Base-by-base conservation (phyloP, 1,284 basidiomycete species). In the Rhodotorula sp. region DNA sequence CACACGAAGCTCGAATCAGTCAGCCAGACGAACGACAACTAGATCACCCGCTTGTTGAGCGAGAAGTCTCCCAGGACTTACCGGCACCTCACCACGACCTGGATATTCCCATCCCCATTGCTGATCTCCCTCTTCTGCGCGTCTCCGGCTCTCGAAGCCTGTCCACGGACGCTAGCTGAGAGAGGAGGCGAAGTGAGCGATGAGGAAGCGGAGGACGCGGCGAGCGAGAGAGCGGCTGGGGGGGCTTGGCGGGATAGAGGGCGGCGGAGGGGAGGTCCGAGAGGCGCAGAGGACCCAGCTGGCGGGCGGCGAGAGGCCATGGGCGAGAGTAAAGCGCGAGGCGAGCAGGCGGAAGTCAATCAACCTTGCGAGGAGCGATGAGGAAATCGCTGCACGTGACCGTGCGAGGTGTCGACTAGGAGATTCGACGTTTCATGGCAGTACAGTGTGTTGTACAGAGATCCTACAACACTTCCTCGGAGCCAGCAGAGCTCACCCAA, bases 1-100 rank as follows among this genome's bases (percentile, higher is more conserved):
- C 85, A 10, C 24, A 36, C 1, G 20, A 15, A 13, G 22, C 8
- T 2, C 2, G 15, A 4, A 17, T 2, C 46, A 2, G 65, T 52
- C 29, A 54, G 34, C 32, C 36, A 30, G n/a, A 24, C n/a, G 15
- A 10, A 10, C n/a, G 10, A 15, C 24, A n/a, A 53, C 46, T 15
- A 46, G 24, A n/a, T n/a, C n/a, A 61, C n/a, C 24, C 27, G 39
- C n/a, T 39, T 46, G 58, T 30, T 34, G 63, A 63, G 44, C 36
- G 44, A 58, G 27, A 17, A 11, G 49, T 49, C 19, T 39, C 17
- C 24, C 17, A 4, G 3, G 27, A 36, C 81, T 70, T 85, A 86
- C 78, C 93, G 85, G 79, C 90, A 94, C 32, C 93, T 86, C 57
- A 96, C 87, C 19, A 93, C 90, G n/a, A 97, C 93, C 79, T 92